phyloP scores from a whole-genome alignment of 768 basidiomycete species.

The Tylopilus cervinicoccineus region DNA sequence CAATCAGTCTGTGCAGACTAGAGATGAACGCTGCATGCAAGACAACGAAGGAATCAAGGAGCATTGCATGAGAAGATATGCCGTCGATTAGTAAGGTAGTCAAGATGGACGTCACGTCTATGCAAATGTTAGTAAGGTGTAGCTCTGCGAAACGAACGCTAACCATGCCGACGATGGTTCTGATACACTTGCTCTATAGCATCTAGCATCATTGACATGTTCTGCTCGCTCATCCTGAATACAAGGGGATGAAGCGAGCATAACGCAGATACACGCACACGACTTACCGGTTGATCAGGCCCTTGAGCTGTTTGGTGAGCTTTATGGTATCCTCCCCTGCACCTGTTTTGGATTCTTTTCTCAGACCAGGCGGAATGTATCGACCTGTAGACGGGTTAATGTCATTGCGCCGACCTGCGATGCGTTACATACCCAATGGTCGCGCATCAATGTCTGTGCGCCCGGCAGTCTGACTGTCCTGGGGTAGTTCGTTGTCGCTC shows the following conservation, averaged over 20 bases:
- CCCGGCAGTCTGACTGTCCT: background rate
- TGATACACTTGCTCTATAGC: constrained; percentile 76
- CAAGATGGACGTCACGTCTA: constrained; percentile 80
- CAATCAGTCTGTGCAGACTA: constrained; percentile 73
- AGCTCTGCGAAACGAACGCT: constrained; percentile 10
- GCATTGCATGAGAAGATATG: constrained; percentile 73
- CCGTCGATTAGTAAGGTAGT: constrained; percentile 74
- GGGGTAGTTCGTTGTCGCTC: background rate
- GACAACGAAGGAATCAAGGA: constrained; percentile 87
- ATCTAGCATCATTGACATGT: constrained; percentile 70
- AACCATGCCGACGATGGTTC: constrained; percentile 74
- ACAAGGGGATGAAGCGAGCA: background rate
- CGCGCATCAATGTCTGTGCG: background rate
- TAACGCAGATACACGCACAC: background rate
- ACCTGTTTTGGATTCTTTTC: constrained; percentile 43
- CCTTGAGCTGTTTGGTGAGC: constrained; percentile 76
- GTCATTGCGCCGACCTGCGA: background rate
- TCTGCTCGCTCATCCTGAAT: constrained; percentile 86
- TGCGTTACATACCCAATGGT: constrained; percentile 11
- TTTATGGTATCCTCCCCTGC: constrained; percentile 43
- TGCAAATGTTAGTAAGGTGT: constrained; percentile 5
- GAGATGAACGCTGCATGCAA: constrained; percentile 84
- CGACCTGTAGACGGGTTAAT: constrained; percentile 31
- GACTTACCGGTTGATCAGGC: constrained; percentile 76
- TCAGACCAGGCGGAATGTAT: constrained; percentile 83